Evolutionary conservation across 2,329 filamentous ascomycete species (phyloP), one percentile per base, ranked within the genome.

Genomic region (Fusarium musae): DNA sequence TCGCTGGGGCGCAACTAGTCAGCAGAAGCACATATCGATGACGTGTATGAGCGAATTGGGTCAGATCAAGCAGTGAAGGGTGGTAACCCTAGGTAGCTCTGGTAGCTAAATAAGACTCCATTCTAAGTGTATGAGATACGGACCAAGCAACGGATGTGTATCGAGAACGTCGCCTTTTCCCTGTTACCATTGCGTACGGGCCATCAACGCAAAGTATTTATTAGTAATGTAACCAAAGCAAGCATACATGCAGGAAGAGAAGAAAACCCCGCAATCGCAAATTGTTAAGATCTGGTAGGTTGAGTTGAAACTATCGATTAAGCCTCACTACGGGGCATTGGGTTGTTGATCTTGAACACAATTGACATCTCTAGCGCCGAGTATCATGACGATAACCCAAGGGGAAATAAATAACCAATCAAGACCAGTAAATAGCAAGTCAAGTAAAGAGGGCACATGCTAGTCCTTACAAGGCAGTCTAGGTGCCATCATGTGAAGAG

Each of bases 91-190:
- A 23, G 23, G 23, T 23, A 23, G 23, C 23, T 23, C 23, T 23
- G 23, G 23, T 23, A 23, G 23, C 23, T 23, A 23, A 23, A 23
- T 23, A 23, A 23, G 23, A 23, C 23, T 23, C 23, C 23, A 23
- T 23, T 23, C 23, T 3, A 23, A 23, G 26, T 6, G 26, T 9
- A 40, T 3, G 8, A 17, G 13, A 13, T 40, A 40, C 36, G 6
- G 21, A 54, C 52, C 52, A 54, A 23, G 52, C 52, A n/a, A 54
- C 36, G 21, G 52, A 40, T 2, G 52, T 54, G 10, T 54, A 54
- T 3, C 52, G 52, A 26, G 52, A 54, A 9, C 52, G 52, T 54
- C 52, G 52, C 52, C 7, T 54, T 23, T 17, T 54, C 6, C 40
- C 34, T 12, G 36, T 54, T 21, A 28, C 23, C 52, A 54, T 54